Percentiles rank a stretch among this genome's conserved stretches.
Evolutionary conservation across 306 rosid genomes (phyloP).

Genomic region (Macrotyloma uniflorum): DNA sequence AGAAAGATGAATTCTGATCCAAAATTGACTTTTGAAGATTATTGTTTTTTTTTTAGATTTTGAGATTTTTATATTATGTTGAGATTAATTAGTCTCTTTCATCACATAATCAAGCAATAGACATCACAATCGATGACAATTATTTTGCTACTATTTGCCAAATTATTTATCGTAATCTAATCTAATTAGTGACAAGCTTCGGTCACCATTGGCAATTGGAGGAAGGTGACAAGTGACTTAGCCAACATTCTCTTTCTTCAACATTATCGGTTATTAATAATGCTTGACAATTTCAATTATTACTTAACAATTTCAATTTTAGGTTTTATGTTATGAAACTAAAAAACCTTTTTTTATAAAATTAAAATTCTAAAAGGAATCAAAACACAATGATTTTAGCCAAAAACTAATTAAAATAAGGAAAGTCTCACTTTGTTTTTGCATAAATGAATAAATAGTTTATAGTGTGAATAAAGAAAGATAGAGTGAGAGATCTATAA

Average conservation of each 20-base stretch:
- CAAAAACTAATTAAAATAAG: no score
- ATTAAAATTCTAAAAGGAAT: no score
- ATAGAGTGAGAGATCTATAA: not conserved
- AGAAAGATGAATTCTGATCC: not conserved
- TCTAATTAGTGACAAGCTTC: not conserved
- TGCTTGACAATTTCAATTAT: not conserved
- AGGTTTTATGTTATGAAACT: no score
- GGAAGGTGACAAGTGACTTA: not conserved
- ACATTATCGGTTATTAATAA: not conserved
- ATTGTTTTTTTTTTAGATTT: not conserved
- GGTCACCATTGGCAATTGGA: not conserved
- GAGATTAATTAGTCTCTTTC: not conserved
- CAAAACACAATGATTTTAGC: no score
- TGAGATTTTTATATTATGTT: not conserved
- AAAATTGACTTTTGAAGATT: not conserved
- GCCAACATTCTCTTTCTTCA: not conserved
- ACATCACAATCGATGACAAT: not conserved
- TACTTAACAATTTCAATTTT: no score
- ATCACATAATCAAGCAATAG: not conserved
- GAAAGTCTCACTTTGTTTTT: no score
- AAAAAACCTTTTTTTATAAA: no score
- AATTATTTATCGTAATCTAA: not conserved
- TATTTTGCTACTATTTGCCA: not conserved
- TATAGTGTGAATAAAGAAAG: not conserved
- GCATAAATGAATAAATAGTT: no score